Evolutionary conservation across 2,329 filamentous ascomycete species (phyloP), one percentile per base, ranked within the genome.

Genomic region (Neopestalotiopsis rosae): DNA sequence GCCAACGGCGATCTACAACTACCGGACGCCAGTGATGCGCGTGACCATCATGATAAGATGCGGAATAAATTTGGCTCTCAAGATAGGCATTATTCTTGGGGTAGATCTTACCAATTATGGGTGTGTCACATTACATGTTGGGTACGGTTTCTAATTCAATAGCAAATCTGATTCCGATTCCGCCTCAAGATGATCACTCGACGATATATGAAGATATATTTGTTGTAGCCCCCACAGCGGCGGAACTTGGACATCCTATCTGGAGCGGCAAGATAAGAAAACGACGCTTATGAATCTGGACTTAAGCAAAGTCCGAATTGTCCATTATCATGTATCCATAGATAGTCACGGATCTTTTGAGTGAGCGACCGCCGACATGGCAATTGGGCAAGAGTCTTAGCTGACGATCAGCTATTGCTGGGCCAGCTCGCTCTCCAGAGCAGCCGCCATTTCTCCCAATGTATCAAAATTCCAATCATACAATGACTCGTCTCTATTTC

Each of bases 361-460:
- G 34, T 38, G 34, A 0, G 6, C 10, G 6, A 10, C 34, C 34
- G 34, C 34, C 34, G 2, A 38, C 34, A 38, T 38, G 34, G 34
- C 10, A 28, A 38, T 38, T 7, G 10, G 5, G 34, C 10, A 10
- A 38, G 6, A 38, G 34, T 6, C 10, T 38, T 10, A 3, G 34
- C 34, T 38, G 34, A 38, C 10, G 10, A 38, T 38, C 34, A 10
- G 10, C 34, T 38, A 38, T 20, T 42, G 17, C 28, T 13, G 9
- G 20, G n/a, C 40, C 40, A 40, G 12, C 30, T 66, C 67, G 3
- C 30, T 74, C 74, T 87, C 80, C 65, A 87, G 83, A 30, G 85
- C 85, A 75, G 87, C 86, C 0, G 89, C 90, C 83, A 92, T 86
- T 63, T 90, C 88, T 1, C 81, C 85, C 71, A 92, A 75, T 0